Evolutionary conservation across 192 early-diverging fungal species (phyloP).

Genomic region (Coemansia sp.): DNA sequence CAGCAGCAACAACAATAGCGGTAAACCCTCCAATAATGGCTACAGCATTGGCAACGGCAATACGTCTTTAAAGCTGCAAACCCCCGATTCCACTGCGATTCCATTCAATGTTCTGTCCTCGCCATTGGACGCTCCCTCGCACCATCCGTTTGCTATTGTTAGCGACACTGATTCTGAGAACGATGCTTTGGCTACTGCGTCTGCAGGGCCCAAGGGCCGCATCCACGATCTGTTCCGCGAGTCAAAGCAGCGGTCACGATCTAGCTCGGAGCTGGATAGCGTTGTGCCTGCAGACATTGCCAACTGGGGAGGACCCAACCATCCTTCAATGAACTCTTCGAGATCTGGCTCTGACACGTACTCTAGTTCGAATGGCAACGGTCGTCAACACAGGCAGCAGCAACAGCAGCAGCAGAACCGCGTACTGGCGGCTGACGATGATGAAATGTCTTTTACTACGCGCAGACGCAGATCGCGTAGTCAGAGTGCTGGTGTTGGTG

Average conservation of each 20-base stretch:
- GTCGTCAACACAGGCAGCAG: no score
- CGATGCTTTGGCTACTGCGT: neutral
- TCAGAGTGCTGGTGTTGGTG: conserved; percentile 52
- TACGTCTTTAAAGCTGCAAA: no score
- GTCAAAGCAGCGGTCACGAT: conserved; percentile 46
- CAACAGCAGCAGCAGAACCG: neutral
- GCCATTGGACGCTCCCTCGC: neutral
- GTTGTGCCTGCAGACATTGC: conserved; percentile 42
- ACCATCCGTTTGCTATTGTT: neutral
- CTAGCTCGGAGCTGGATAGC: conserved; percentile 51
- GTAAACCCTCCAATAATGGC: no score
- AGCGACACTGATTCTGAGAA: neutral
- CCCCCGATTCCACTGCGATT: neutral
- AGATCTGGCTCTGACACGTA: no score
- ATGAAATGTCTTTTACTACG: conserved; percentile 28
- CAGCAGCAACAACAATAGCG: neutral
- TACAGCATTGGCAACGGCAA: no score
- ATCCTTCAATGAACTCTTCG: no score
- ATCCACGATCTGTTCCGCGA: conserved; percentile 43
- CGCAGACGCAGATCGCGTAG: conserved; percentile 47
- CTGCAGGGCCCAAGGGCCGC: conserved; percentile 29
- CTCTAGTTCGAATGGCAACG: no score
- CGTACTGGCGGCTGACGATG: neutral
- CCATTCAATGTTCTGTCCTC: conserved; percentile 1
- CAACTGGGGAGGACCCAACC: conserved; percentile 14